Base-by-base conservation (phyloP, 2,329 filamentous ascomycete species). In the Botrytis cinerea region DNA sequence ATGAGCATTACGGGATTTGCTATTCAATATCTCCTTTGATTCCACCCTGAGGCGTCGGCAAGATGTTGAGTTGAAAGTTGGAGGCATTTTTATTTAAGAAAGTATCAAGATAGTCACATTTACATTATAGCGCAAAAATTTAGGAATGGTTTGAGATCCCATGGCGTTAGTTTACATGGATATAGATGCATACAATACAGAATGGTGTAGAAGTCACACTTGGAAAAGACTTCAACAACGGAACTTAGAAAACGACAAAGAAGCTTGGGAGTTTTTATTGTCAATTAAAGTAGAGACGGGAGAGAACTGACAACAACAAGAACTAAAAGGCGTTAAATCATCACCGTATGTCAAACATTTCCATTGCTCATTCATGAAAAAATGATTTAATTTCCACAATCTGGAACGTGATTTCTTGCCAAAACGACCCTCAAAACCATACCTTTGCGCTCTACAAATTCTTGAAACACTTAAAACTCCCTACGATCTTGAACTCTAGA, bases 241-340 rank as follows among this genome's bases (percentile, higher is more conserved):
- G 10, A 51, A n/a, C 48, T n/a, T 22, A 51, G 48, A n/a, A 51
- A 10, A 51, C 12, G 48, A 14, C 2, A 51, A 6, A 12, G 20
- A 51, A 51, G 12, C 1, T 10, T n/a, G 4, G 0, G 0, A 14
- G 5, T 5, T 51, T 51, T 51, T 5, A 14, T 6, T 0, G 4
- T 5, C 48, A 51, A 14, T 0, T 2, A 7, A 12, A 14, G 12
- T n/a, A n/a, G 25, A 51, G n/a, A 51, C 2, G 12, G 0, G 0
- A n/a, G 4, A 51, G 12, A 51, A 51, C 4, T 4, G 2, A 51
- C 1, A 51, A 51, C 4, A n/a, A n/a, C 48, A n/a, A 51, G 14
- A 14, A 14, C 1, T 12, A 54, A 12, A 16, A n/a, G 5, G 12
- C 5, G 48, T 16, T 16, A n/a, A n/a, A 54, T 4, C 1, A n/a